A percentile compares a stretch with the other conserved stretches of the same genome.
Evolutionary conservation across 805 yeast species (phyloP).

Genomic region (Cyberlindnera bimundalis): DNA sequence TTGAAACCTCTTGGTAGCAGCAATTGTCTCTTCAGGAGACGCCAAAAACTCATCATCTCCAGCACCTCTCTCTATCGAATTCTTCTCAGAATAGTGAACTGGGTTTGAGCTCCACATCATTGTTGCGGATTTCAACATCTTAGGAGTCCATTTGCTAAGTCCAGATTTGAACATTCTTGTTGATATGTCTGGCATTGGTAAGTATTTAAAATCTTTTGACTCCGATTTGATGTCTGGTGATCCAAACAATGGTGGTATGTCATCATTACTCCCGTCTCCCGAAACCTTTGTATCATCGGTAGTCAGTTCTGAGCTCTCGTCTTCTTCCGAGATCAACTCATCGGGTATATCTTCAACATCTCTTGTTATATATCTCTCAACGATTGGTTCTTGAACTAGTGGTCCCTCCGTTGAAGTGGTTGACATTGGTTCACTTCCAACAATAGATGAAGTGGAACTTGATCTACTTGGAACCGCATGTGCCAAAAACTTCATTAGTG

Average conservation of each 20-base stretch:
- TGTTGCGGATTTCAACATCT: constrained; percentile 23
- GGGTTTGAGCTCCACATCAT: constrained; percentile 59
- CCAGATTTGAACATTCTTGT: constrained; percentile 8
- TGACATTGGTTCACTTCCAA: constrained; percentile 6
- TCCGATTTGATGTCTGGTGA: constrained; percentile 2
- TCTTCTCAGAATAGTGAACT: constrained; percentile 50
- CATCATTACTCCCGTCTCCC: neutral
- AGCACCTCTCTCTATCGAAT: constrained; percentile 33
- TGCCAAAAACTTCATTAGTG: constrained; percentile 4
- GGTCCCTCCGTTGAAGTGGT: neutral
- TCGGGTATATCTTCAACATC: constrained; percentile 17
- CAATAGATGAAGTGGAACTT: neutral
- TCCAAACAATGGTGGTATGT: neutral
- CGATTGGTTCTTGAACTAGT: constrained; percentile 17
- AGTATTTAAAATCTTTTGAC: neutral
- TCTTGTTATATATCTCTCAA: constrained; percentile 17
- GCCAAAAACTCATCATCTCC: constrained; percentile 49
- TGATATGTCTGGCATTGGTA: constrained; percentile 7
- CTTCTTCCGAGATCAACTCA: constrained; percentile 6
- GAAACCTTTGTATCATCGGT: neutral
- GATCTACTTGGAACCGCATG: neutral
- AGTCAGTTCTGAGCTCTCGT: neutral
- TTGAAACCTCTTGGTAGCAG: constrained; percentile 57
- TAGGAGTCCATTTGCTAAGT: constrained; percentile 22
- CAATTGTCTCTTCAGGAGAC: constrained; percentile 39